Base-by-base conservation (phyloP, 305 asterid genomes). In the Withania somnifera region DNA sequence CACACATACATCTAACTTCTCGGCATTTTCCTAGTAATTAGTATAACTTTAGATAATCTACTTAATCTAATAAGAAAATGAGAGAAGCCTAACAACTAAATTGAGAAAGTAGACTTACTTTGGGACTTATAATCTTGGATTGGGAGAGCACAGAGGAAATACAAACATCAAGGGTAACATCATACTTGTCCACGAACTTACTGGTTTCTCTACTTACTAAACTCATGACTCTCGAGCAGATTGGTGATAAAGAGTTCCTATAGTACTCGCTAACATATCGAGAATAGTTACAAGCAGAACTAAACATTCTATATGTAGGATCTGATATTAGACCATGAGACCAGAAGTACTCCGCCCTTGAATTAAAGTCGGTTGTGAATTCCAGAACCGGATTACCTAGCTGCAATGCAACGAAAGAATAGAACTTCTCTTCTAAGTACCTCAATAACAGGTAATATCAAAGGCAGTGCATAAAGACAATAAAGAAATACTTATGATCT, bases 381-480 rank as follows among this genome's bases (percentile, higher is more conserved):
- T 90, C 96, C 50, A 92, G 90, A 78, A 92, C 87, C 80, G 96
- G 96, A 89, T 92, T 92, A 3, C 96, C 94, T 20, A 92, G 84
- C 96, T 92, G 91, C 85, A 88, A 61, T 1, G 24, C 15, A 82
- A 82, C 42, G 9, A 26, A 28, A 67, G 2, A 47, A 50, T 24
- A 17, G 28, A 50, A 75, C 40, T 71, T 71, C 14, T 71, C 58
- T 1, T 45, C 22, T 71, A 24, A 71, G 26, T 71, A 34, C 15
- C 68, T 42, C 32, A 7, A 66, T 50, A 32, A 22, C 40, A 22
- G 22, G 8, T 24, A 22, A 71, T 5, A 6, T 3, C 57, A 71
- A 45, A 3, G 40, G 45, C 53, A 71, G 45, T 71, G 57, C 57
- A 45, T 45, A 71, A 22, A 22, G 24, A 20, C 24, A 71, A 73